These are phyloP conservation scores for Crithidia acanthocephali DNA, from an alignment of 208 protist species.

Conservation along the genomic window DNA sequence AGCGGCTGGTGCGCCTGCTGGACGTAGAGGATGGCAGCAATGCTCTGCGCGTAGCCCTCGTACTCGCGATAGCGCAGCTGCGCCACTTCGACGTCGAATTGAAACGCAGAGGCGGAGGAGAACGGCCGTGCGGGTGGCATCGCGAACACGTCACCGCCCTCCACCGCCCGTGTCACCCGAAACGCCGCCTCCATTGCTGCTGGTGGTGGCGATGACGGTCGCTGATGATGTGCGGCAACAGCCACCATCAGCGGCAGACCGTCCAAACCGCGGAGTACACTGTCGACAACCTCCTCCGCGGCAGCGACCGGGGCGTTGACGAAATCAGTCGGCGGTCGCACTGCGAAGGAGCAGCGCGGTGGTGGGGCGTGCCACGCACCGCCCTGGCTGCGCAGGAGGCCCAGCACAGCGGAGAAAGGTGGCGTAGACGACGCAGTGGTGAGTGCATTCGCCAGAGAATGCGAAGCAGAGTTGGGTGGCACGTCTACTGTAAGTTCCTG, in stretches of 20 bases:
- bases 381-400: constrained; percentile 2
- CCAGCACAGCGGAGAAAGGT: background rate
- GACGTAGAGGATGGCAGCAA: constrained; percentile 13
- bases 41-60: constrained; percentile 17
- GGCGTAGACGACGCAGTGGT: background rate
- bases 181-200: constrained; percentile 9
- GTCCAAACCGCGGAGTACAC: background rate
- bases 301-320: no score
- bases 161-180: constrained; percentile 22
- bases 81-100: constrained; percentile 27
- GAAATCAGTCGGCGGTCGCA: background rate
- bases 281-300: background rate
- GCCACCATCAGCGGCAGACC: constrained; percentile 14
- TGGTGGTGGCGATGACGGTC: background rate
- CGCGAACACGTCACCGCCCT: constrained; percentile 18
- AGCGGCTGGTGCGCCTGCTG: constrained; percentile 8
- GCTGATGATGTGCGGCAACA: background rate
- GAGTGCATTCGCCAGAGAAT: no score
- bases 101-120: constrained; percentile 17
- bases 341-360: background rate
- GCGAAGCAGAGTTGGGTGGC: background rate
- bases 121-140: constrained; percentile 20
- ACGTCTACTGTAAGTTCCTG: background rate
- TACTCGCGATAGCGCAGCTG: constrained; percentile 24
- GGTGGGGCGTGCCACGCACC: background rate